Conservation (phyloP, 2,329 filamentous ascomycete species). For the Ceratocystis papillata region DNA sequence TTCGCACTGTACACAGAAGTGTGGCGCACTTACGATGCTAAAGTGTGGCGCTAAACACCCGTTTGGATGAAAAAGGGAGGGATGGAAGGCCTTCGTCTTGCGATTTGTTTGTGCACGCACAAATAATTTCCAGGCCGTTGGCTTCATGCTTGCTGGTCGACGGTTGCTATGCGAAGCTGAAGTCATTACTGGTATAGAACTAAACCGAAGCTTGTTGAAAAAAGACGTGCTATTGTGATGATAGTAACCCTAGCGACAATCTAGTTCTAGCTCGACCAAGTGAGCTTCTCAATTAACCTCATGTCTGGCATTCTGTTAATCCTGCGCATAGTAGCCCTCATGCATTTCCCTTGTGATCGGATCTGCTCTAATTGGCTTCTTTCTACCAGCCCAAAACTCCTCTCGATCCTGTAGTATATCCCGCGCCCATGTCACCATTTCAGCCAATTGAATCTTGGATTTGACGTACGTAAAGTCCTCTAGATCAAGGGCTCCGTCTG, state of each 20-base stretch:
- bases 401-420: slow-evolving; percentile 67
- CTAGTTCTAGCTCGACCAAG: not conserved
- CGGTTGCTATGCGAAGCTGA: not conserved
- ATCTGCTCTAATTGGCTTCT: slow-evolving; percentile 20
- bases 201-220: too few species aligned
- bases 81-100: not conserved
- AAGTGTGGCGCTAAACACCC: not conserved
- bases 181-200: not conserved
- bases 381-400: slow-evolving; percentile 53
- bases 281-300: not conserved
- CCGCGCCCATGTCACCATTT: slow-evolving; percentile 69
- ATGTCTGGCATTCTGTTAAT: not conserved
- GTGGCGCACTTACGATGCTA: not conserved
- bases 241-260: not conserved
- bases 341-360: slow-evolving; percentile 36
- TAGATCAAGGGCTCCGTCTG: slow-evolving; percentile 58
- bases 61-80: not conserved
- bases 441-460: slow-evolving; percentile 58
- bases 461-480: slow-evolving; percentile 80
- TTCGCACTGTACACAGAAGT: not conserved
- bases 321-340: slow-evolving; percentile 30
- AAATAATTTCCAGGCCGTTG: not conserved
- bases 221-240: not conserved
- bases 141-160: not conserved
- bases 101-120: not conserved